Conservation (phyloP, 208 protist species). For the Balamuthia mandrillaris region DNA sequence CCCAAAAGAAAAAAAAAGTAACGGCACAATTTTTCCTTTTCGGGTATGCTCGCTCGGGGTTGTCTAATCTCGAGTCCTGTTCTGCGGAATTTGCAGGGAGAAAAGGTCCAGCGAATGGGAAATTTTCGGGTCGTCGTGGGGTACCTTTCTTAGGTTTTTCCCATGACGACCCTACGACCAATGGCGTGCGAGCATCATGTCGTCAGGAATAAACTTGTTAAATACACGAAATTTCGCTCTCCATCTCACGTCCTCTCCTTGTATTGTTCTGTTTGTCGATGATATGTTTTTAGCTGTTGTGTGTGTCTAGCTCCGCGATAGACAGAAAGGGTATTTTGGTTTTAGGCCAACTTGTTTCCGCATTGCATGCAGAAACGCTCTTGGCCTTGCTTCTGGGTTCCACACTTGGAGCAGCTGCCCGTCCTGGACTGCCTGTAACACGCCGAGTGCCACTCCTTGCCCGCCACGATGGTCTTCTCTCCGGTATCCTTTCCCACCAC, state of each 20-base stretch:
- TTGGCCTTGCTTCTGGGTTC: background rate
- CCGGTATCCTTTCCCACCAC: background rate
- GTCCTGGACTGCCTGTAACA: background rate
- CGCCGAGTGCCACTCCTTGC: slow-evolving; percentile 29
- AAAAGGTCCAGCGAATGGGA: no score
- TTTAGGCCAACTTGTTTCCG: background rate
- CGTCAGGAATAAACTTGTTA: background rate
- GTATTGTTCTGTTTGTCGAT: background rate
- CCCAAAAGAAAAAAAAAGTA: no score
- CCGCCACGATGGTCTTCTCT: slow-evolving; percentile 16
- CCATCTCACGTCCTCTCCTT: background rate
- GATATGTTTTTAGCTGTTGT: background rate
- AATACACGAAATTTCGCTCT: background rate
- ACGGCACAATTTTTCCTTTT: no score
- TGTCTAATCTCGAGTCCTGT: no score
- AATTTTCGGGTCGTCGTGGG: no score
- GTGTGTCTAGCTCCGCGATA: background rate
- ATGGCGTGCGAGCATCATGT: background rate
- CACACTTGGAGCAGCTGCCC: background rate
- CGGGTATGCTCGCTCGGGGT: no score
- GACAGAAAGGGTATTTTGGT: background rate
- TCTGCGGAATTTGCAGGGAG: no score
- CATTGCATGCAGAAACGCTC: background rate
- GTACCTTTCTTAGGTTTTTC: background rate
- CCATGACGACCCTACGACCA: background rate